Base-by-base conservation (phyloP, 2,329 filamentous ascomycete genomes). In the Cladosporium austrohemisphaericum region DNA sequence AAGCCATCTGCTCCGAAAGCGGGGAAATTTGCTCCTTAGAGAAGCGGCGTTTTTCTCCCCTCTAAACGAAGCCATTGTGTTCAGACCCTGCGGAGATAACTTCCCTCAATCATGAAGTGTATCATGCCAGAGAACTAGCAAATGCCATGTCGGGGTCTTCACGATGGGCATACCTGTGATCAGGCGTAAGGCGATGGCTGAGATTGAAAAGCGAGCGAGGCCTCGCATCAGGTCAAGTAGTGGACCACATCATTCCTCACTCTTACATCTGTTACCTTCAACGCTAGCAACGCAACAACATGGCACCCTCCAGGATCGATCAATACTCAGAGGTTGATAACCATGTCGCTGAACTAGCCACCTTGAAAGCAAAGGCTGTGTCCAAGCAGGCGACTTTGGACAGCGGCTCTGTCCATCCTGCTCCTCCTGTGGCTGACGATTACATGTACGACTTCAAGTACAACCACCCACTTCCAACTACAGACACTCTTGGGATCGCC, bases 361-460 rank as follows among this genome's bases (percentile, higher is more conserved):
- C 29, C 11, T n/a, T 31, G 11, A 5, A 31, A 31, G 11, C 29
- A n/a, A 31, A 31, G 29, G 29, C 29, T 4, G 11, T n/a, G 4
- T 13, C 11, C 11, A 31, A 31, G 11, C 29, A 31, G 14, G 29
- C 29, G 14, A 13, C 13, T n/a, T 13, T 31, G 29, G n/a, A n/a
- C n/a, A 31, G 4, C 11, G 5, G 29, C 29, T 31, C 29, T 31
- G 11, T n/a, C 14, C 11, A 31, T 13, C 29, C 29, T 31, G 11
- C 29, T 31, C 31, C 20, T 38, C 66, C 66, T 0, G 64, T 70
- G 10, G 66, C 67, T 3, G 67, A 71, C 50, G 55, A 70, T 53
- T 70, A 62, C 55, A 71, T 70, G 68, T 71, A 71, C 53, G 68
- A 68, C 44, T 71, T 71, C 61, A 67, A 68, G 54, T 69, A 67